Conservation (phyloP, 768 basidiomycete genomes). For the Hortiboletus flavorubellus region DNA sequence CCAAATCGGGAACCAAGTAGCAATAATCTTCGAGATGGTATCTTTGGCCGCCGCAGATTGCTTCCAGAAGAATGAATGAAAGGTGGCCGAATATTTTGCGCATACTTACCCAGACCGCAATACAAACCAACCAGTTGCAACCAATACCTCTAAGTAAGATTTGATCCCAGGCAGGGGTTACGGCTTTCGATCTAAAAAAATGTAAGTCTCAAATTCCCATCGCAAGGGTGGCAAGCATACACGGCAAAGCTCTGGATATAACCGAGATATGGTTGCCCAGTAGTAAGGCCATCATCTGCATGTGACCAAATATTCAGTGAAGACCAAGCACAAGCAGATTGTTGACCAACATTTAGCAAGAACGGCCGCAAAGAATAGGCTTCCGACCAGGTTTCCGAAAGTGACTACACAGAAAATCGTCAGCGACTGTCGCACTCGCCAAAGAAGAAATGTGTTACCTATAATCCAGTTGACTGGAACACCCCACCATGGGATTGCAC, state of each 20-base stretch:
- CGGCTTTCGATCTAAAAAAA: slow-evolving; percentile 54
- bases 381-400: slow-evolving; percentile 68
- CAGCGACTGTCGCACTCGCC: not conserved
- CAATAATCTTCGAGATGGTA: slow-evolving; percentile 66
- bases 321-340: not conserved
- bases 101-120: slow-evolving; percentile 65
- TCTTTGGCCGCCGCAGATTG: slow-evolving; percentile 68
- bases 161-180: slow-evolving; percentile 65
- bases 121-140: slow-evolving; percentile 73
- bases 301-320: not conserved
- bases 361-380: slow-evolving; percentile 65
- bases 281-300: slow-evolving; percentile 59
- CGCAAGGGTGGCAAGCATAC: slow-evolving; percentile 36
- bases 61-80: slow-evolving; percentile 33
- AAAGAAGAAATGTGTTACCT: slow-evolving; percentile 38
- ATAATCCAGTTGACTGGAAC: slow-evolving; percentile 66
- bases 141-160: slow-evolving; percentile 72
- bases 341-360: slow-evolving; percentile 56
- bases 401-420: slow-evolving; percentile 40
- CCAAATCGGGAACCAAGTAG: slow-evolving; percentile 75
- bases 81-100: not conserved
- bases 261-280: slow-evolving; percentile 51
- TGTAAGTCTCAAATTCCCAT: not conserved
- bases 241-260: slow-evolving; percentile 55
- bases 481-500: slow-evolving; percentile 68